Evolutionary conservation across 1,139 yeast species (phyloP).

Genomic region (Yamadazyma blattariae): DNA sequence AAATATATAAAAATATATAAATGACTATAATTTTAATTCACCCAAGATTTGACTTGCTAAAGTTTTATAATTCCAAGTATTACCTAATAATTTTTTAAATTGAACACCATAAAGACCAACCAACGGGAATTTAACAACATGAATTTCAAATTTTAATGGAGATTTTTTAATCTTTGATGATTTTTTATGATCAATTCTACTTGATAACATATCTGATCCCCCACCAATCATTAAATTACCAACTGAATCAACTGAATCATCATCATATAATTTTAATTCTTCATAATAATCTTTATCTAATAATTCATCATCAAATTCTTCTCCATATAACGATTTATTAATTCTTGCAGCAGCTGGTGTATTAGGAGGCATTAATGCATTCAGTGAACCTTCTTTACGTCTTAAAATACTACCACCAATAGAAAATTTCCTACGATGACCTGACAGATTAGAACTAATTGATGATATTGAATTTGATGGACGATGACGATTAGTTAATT

Average conservation of each 20-base stretch:
- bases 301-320: slow-evolving; percentile 37
- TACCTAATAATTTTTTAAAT: slow-evolving; percentile 89
- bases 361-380: slow-evolving; percentile 43
- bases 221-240: slow-evolving; percentile 48
- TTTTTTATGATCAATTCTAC: slow-evolving; percentile 45
- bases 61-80: slow-evolving; percentile 95
- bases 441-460: slow-evolving; percentile 18
- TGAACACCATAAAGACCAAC: slow-evolving; percentile 92
- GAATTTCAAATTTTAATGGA: slow-evolving; percentile 86
- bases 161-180: slow-evolving; percentile 21
- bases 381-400: slow-evolving; percentile 46
- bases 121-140: slow-evolving; percentile 88
- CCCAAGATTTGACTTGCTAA: slow-evolving; percentile 82
- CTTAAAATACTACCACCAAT: slow-evolving; percentile 54
- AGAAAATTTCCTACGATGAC: slow-evolving; percentile 62
- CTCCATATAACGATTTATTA: slow-evolving; percentile 35
- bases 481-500: slow-evolving; percentile 21
- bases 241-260: slow-evolving; percentile 65
- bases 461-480: slow-evolving; percentile 21
- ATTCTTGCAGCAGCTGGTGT: slow-evolving; percentile 51
- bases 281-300: slow-evolving; percentile 25
- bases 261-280: slow-evolving; percentile 27
- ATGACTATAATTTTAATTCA: slow-evolving; percentile 60
- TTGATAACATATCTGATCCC: slow-evolving; percentile 68
- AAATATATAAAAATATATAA: slow-evolving; percentile 1